phyloP scores from a whole-genome alignment of 2,329 filamentous ascomycete species.

The Coniochaeta hoffmannii region DNA sequence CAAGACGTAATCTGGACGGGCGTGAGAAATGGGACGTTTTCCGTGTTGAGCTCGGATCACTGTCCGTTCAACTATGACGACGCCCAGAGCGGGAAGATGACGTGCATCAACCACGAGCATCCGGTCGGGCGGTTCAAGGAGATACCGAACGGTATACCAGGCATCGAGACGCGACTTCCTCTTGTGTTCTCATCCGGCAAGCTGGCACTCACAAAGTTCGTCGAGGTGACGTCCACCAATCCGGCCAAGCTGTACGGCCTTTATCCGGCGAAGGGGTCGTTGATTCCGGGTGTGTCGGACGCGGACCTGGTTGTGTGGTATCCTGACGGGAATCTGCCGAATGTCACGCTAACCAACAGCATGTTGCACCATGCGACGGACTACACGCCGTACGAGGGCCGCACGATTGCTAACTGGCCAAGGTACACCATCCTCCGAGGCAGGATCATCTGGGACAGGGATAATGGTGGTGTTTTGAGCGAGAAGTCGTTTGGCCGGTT shows the following conservation, averaged over 20 bases:
- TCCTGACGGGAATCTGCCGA: constrained; percentile 31
- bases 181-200: constrained; percentile 32
- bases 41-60: constrained; percentile 38
- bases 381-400: constrained; percentile 54
- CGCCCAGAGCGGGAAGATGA: constrained; percentile 36
- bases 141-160: constrained; percentile 50
- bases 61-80: constrained; percentile 42
- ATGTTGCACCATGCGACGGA: constrained; percentile 54
- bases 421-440: constrained; percentile 52
- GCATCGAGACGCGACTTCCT: constrained; percentile 46
- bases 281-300: constrained; percentile 41
- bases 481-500: constrained; percentile 41
- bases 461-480: constrained; percentile 41
- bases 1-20: constrained; percentile 44
- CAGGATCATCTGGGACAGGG: constrained; percentile 47
- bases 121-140: constrained; percentile 41
- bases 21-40: constrained; percentile 42
- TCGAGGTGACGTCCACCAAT: constrained; percentile 44
- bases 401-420: constrained; percentile 48
- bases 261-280: constrained; percentile 40
- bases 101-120: constrained; percentile 33
- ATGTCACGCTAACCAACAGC: constrained; percentile 38
- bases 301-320: constrained; percentile 54
- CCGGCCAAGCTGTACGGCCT: constrained; percentile 50
- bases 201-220: constrained; percentile 39